Base-by-base conservation (phyloP, 805 yeast genomes). In the Kregervanrija delftensis region DNA sequence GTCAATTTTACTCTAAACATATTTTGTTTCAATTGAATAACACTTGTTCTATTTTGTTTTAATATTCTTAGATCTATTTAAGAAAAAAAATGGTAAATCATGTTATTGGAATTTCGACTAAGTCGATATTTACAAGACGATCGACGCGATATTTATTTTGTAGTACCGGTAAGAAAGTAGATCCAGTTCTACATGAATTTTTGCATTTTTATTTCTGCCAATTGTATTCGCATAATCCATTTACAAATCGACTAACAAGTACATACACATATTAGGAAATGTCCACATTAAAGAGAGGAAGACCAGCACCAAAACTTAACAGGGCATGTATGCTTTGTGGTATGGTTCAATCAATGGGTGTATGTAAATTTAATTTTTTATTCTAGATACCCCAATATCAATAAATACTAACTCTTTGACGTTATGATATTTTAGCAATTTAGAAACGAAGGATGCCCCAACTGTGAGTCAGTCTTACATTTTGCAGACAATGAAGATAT, bases 261-360 rank as follows among this genome's bases (percentile, higher is more conserved):
- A 22, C 28, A 22, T 6, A 22, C 28, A 22, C 28, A 6, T 22
- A 22, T 22, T 22, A 22, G 28, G 6, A 22, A 2, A 45, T 42
- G 45, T 43, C 51, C 40, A 46, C 54, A 36, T 43, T 54, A 13
- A 61, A 61, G 41, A 57, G 66, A 53, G 59, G 63, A 37, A 61
- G 66, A 56, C 53, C 60, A 13, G 47, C 83, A 11, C 67, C 76
- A 33, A 76, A 81, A 67, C 73, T 83, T 9, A 95, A 89, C 51
- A 79, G 99, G 72, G 98, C 98, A 8, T 91, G 99, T 59, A 86
- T 91, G 96, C 76, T 93, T 47, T 91, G 99, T 66, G 98, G 97
- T 4, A 75, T 91, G 44, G 86, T 91, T 44, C 95, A 87, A 58
- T 79, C 96, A 5, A 76, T 84, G 54, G 76, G 71, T 46, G 85